Evolutionary conservation across 805 yeast species (phyloP).

Genomic region (Yamadazyma kitorensis): DNA sequence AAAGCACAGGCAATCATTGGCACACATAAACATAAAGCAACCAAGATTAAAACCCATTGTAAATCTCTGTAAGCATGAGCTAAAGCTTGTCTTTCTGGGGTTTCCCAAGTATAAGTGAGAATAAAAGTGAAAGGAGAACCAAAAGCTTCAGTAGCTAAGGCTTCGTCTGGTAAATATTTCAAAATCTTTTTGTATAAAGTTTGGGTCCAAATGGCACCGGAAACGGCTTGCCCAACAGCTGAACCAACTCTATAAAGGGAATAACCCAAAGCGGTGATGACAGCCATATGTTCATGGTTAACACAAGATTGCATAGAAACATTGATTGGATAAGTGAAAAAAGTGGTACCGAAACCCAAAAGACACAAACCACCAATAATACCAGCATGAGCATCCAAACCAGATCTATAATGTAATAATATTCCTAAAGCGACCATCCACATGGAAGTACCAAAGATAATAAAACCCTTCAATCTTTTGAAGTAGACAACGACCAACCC

Average conservation of each 20-base stretch:
- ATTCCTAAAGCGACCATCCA: slow-evolving; percentile 66
- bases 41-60: slow-evolving; percentile 55
- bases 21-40: slow-evolving; percentile 53
- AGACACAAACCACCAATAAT: slow-evolving; percentile 62
- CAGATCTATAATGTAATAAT: slow-evolving; percentile 54
- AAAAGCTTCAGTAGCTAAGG: slow-evolving; percentile 22
- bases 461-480: slow-evolving; percentile 56
- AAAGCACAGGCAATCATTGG: slow-evolving; percentile 48
- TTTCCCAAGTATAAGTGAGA: slow-evolving; percentile 52
- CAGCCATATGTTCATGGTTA: slow-evolving; percentile 63
- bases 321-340: slow-evolving; percentile 63
- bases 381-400: slow-evolving; percentile 42
- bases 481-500: slow-evolving; percentile 53
- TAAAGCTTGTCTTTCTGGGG: slow-evolving; percentile 58
- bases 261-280: slow-evolving; percentile 53
- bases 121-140: slow-evolving; percentile 32
- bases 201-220: slow-evolving; percentile 78
- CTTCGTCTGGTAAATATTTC: slow-evolving; percentile 26
- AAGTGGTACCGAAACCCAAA: slow-evolving; percentile 70
- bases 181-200: slow-evolving; percentile 46
- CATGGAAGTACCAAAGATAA: slow-evolving; percentile 52
- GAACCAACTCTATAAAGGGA: slow-evolving; percentile 60
- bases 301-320: slow-evolving; percentile 56
- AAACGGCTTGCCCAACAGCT: slow-evolving; percentile 57
- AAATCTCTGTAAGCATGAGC: slow-evolving; percentile 57